Evolutionary conservation across 2,329 filamentous ascomycete genomes (phyloP), one percentile per base, ranked within the genome.

Genomic region (Zymoseptoria pseudotritici): DNA sequence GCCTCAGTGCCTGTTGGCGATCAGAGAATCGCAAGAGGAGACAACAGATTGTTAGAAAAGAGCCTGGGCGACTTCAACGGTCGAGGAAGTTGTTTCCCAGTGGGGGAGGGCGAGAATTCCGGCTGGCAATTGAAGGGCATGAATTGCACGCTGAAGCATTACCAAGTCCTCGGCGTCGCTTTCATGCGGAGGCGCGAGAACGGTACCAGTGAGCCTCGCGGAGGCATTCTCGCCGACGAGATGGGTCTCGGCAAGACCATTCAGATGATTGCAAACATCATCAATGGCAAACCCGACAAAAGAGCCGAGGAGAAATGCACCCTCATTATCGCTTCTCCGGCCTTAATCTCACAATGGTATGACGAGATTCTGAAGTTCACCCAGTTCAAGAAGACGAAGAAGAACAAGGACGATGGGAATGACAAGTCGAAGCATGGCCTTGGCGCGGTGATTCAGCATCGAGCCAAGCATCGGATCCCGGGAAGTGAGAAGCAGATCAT

Each of bases 161-260:
- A 83, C 53, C 84, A 87, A 57, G 63, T 86, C 0, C 72, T 80
- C 0, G 82, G 78, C 0, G 75, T 74, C 0, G 74, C 77, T 0
- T 86, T 82, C 73, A 86, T 86, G 83, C 66, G 81, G 0, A 65
- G 71, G 3, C 75, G 80, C 2, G 84, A 87, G 66, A 72, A 76
- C 3, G 72, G 62, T 1, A 9, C 21, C 0, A 46, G 71, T 0
- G 58, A 69, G 31, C 82, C 77, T 0, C 67, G 55, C 13, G 78
- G 78, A 74, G 94, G 94, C 82, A 97, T 99, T 66, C 81, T 97
- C 69, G 94, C 93, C 60, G 94, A 99, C 71, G 93, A 97, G 78
- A 99, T 99, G 94, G 94, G 94, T 86, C 89, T 99, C 65, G 94
- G 94, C 74, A 99, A 99, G 79, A 99, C 94, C 0, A 97, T 99